phyloP scores from a whole-genome alignment of 2,329 filamentous ascomycete species.

The Aspergillus sp. region DNA sequence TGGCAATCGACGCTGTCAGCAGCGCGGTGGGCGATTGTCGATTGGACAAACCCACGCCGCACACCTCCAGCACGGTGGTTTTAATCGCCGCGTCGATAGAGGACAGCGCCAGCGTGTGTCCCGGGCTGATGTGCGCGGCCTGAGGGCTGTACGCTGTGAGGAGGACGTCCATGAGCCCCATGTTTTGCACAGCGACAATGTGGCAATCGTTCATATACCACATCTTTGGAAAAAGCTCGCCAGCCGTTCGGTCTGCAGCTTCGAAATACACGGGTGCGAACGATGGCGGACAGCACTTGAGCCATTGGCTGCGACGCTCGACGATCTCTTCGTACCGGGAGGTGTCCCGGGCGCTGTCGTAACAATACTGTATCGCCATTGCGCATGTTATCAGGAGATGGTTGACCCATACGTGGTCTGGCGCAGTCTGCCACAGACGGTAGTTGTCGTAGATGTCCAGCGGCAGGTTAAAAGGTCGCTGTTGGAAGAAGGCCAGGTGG shows the following conservation, averaged over 20 bases:
- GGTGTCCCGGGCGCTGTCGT: constrained; percentile 41
- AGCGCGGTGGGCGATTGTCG: constrained; percentile 15
- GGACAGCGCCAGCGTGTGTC: neutral
- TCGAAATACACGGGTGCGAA: constrained; percentile 56
- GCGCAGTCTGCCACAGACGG: neutral
- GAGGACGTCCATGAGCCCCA: constrained; percentile 52
- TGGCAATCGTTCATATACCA: constrained; percentile 55
- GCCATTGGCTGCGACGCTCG: constrained; percentile 39
- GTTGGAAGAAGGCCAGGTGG: constrained; percentile 43
- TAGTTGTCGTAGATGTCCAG: neutral
- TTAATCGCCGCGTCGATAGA: constrained; percentile 50
- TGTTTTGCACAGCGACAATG: constrained; percentile 57
- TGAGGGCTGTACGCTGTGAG: constrained; percentile 55
- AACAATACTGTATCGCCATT: constrained; percentile 62
- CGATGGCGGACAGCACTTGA: constrained; percentile 39
- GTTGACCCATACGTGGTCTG: constrained; percentile 44
- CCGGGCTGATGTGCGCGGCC: neutral
- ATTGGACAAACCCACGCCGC: constrained; percentile 21
- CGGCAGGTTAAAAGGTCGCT: constrained; percentile 25
- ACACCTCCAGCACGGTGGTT: constrained; percentile 15
- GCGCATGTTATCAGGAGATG: constrained; percentile 59
- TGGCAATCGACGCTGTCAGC: constrained; percentile 5
- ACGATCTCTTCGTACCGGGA: constrained; percentile 41
- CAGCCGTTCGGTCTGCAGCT: constrained; percentile 29
- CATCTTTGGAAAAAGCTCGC: constrained; percentile 42